phyloP scores from a whole-genome alignment of 495 filamentous ascomycete genomes.

The Podospora conica region DNA sequence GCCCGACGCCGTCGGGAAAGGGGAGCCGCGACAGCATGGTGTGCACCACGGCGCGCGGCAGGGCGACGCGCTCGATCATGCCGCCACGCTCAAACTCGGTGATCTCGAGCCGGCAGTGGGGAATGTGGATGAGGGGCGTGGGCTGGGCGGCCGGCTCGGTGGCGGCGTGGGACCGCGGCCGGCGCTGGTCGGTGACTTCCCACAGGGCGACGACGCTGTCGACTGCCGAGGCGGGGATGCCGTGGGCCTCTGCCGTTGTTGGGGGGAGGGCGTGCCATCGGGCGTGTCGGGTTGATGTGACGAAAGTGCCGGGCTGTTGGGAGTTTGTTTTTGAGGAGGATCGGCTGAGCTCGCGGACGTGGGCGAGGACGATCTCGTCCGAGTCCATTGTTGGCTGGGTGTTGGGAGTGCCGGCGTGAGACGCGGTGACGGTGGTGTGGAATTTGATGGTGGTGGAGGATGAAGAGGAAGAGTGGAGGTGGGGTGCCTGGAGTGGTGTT shows the following conservation, averaged over 20 bases:
- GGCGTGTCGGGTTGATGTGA: neutral
- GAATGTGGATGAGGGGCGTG: constrained; percentile 21
- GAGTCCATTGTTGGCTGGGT: neutral
- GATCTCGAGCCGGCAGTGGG: constrained; percentile 20
- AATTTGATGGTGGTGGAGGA: neutral
- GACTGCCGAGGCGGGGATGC: neutral
- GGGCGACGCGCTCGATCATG: constrained; percentile 18
- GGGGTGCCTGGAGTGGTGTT: neutral
- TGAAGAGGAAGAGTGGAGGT: neutral
- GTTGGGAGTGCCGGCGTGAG: neutral
- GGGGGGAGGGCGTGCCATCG: neutral
- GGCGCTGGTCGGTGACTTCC: neutral
- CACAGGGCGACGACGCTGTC: neutral
- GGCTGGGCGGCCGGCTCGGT: neutral
- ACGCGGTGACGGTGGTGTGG: neutral
- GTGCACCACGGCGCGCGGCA: constrained; percentile 17
- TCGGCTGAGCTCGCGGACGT: neutral
- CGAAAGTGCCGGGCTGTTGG: neutral
- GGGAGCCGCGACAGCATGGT: constrained; percentile 13
- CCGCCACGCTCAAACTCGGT: neutral
- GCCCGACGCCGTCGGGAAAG: neutral
- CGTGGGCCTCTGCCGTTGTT: neutral
- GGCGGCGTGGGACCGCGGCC: neutral
- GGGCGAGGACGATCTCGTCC: neutral
- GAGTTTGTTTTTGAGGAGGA: neutral